Evolutionary conservation across 306 rosid genomes (phyloP), one percentile per base, ranked within the genome.

Genomic region (Parietaria judaica): DNA sequence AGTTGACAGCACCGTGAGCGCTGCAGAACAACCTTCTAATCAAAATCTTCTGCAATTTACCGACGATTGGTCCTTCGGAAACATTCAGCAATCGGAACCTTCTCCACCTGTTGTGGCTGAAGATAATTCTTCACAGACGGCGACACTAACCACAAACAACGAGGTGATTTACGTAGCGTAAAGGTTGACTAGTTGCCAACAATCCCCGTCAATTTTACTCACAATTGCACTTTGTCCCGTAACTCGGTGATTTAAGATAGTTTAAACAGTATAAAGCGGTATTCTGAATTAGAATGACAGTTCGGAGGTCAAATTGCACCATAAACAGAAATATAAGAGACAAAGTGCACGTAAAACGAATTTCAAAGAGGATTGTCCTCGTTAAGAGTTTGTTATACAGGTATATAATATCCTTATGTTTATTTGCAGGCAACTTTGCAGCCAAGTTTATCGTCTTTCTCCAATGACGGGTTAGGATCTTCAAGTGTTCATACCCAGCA

Each of bases 161-260:
- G 79, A 67, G 87, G 98, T 85, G 74, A 78, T 74, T 66, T 38
- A 17, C 67, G 36, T 56, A 60, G 49, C 15, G n/a, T 38, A 44
- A 15, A 41, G 45, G 3, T 41, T 41, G 31, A 23, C 31, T 23
- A 23, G 2, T 23, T 23, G 31, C 31, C 31, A 23, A 23, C 1
- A 23, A 23, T 23, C 31, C 31, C 31, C 31, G 31, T 23, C 31
- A 23, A 23, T 23, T 0, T 23, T 23, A 23, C 31, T 23, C 31
- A 23, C 31, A 23, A 23, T 23, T 23, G 31, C 31, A 23, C 31
- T 23, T 23, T 23, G 31, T 23, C 31, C 31, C 31, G 1, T 23
- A 23, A 23, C 31, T 23, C 31, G 31, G 31, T 23, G 31, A 23
- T 23, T 23, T 23, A 23, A 23, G 31, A 23, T 23, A 23, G 31